A percentile compares a stretch with the other conserved stretches of the same genome.
phyloP scores from a whole-genome alignment of 768 basidiomycete genomes.

The Pholiota molesta region DNA sequence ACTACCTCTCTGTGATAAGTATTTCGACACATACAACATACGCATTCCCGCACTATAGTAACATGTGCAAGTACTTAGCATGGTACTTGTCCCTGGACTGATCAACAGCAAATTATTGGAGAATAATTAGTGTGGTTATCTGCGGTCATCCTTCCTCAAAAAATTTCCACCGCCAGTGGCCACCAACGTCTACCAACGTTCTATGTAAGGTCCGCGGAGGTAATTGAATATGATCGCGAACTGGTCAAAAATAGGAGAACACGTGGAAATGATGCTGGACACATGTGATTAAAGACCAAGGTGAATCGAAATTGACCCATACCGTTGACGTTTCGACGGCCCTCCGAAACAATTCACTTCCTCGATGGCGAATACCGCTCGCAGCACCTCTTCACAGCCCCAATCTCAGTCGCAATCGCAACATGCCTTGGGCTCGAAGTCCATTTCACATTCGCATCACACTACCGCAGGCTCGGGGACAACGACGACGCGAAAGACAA shows the following conservation, averaged over 20 bases:
- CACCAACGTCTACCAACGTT: too few relatives aligned
- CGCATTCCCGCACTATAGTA: too few relatives aligned
- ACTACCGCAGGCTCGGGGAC: not conserved
- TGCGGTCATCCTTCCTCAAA: too few relatives aligned
- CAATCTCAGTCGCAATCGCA: not conserved
- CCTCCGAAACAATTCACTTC: not conserved
- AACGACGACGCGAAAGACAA: constrained; percentile 7
- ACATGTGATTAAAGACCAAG: constrained; percentile 9
- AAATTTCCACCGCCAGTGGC: too few relatives aligned
- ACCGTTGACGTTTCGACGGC: not conserved
- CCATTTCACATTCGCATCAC: not conserved
- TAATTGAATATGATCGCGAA: too few relatives aligned
- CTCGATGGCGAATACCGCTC: not conserved
- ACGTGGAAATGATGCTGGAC: not conserved
- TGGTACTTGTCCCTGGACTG: too few relatives aligned
- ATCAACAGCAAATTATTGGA: too few relatives aligned
- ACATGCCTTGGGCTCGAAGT: not conserved
- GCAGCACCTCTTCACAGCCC: not conserved
- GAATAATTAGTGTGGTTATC: too few relatives aligned
- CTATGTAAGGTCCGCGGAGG: not conserved
- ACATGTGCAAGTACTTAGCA: too few relatives aligned
- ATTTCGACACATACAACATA: too few relatives aligned
- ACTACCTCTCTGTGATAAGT: too few relatives aligned
- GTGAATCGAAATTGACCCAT: constrained; percentile 7
- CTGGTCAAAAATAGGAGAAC: not conserved